These are phyloP conservation scores for Dichotomopilus funicola DNA, from an alignment of 2,329 filamentous ascomycete species.

Conservation along the genomic window DNA sequence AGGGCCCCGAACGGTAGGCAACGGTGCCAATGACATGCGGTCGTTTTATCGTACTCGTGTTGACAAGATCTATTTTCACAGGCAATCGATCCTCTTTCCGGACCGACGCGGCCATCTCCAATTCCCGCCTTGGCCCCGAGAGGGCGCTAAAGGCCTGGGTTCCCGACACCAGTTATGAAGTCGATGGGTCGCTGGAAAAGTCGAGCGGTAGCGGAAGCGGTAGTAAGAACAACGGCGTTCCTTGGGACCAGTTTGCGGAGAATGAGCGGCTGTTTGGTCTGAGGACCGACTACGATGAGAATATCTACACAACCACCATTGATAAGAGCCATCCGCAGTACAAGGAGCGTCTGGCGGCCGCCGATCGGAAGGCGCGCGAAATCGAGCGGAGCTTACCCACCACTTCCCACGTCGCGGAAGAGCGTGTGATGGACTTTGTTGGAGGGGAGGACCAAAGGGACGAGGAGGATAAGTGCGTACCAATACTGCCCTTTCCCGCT, in stretches of 20 bases:
- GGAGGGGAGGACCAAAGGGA: conserved; percentile 62
- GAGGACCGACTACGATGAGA: conserved; percentile 87
- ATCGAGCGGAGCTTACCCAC: conserved; percentile 71
- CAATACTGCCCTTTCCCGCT: too few relatives aligned
- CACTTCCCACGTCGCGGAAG: conserved; percentile 83
- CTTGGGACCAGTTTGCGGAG: conserved; percentile 90
- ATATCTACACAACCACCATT: conserved; percentile 87
- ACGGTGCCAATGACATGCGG: neutral
- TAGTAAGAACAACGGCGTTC: conserved; percentile 13
- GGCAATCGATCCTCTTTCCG: conserved; percentile 65
- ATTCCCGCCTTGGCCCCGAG: conserved; percentile 61
- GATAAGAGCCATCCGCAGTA: conserved; percentile 79
- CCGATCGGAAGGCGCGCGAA: conserved; percentile 78
- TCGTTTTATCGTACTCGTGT: neutral
- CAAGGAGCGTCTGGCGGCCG: conserved; percentile 67
- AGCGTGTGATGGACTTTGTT: conserved; percentile 67
- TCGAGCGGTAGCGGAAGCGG: conserved; percentile 32
- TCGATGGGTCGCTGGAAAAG: conserved; percentile 67
- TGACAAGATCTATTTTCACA: conserved; percentile 29
- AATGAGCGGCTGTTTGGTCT: conserved; percentile 86
- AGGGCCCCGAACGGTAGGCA: conserved; percentile 37
- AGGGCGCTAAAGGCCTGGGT: conserved; percentile 78
- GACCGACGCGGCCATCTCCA: conserved; percentile 85
- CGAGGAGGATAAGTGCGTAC: conserved; percentile 81
- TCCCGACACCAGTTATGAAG: conserved; percentile 54